A percentile compares a stretch with the other conserved stretches of the same genome.
Conservation (phyloP, 208 protist genomes). For the Phytomonas sp. region DNA sequence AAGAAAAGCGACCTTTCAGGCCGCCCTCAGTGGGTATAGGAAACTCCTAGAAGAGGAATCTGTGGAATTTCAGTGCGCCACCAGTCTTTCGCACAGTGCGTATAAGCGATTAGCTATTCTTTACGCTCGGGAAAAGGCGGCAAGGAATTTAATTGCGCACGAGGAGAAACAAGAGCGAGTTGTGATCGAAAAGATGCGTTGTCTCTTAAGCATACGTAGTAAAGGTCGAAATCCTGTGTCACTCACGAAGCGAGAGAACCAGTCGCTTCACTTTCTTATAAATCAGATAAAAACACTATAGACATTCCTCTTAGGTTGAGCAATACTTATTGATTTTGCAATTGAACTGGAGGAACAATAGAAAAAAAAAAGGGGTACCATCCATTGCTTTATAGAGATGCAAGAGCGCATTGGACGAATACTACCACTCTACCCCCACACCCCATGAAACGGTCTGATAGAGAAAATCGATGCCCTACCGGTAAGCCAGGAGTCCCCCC, state of each 20-base stretch:
- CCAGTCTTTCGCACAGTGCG: background rate
- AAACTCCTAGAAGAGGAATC: background rate
- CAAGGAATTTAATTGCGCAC: background rate
- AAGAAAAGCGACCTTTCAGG: background rate
- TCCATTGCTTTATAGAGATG: background rate
- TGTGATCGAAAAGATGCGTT: background rate
- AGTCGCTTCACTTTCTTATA: background rate
- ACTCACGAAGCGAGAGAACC: background rate
- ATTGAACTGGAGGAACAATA: background rate
- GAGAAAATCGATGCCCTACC: background rate
- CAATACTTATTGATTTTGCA: background rate
- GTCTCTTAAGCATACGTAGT: background rate
- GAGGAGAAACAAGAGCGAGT: background rate
- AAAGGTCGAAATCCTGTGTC: background rate
- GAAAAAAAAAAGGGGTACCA: background rate
- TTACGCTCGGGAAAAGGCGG: background rate
- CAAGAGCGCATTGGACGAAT: background rate
- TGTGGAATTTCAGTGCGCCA: background rate
- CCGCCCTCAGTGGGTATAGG: background rate
- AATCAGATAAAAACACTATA: background rate
- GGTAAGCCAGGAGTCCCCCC: background rate
- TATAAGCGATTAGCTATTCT: background rate
- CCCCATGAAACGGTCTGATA: background rate
- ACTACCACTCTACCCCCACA: background rate
- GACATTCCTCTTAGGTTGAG: background rate